phyloP scores from a whole-genome alignment of 2,329 filamentous ascomycete species.

The Paramyrothecium sp. region DNA sequence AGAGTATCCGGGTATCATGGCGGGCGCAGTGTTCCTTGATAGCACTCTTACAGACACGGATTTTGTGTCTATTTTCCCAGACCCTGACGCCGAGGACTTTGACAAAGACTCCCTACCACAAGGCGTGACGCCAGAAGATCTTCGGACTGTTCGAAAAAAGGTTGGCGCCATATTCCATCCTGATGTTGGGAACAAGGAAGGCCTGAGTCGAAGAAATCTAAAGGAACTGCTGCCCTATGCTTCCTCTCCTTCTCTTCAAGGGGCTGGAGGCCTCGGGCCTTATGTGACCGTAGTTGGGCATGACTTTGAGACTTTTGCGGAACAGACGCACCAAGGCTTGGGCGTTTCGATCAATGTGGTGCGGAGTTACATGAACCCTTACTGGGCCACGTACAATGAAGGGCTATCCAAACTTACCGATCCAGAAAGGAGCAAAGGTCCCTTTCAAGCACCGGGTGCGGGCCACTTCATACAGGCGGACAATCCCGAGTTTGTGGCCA shows the following conservation, averaged over 20 bases:
- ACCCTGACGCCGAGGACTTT: conserved; percentile 48
- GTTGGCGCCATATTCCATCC: conserved; percentile 16
- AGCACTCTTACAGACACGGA: conserved; percentile 57
- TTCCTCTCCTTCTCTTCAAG: conserved; percentile 10
- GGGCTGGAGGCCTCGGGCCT: neutral
- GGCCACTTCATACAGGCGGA: conserved; percentile 46
- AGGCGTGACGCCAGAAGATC: conserved; percentile 6
- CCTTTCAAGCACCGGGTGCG: conserved; percentile 10
- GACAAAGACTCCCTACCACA: conserved; percentile 23
- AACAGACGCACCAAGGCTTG: conserved; percentile 3
- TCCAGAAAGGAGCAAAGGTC: conserved; percentile 30
- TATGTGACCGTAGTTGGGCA: conserved; percentile 20
- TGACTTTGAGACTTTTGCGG: conserved; percentile 16
- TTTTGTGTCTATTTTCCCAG: conserved; percentile 52
- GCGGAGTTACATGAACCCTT: conserved; percentile 50
- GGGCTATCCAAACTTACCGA: conserved; percentile 44
- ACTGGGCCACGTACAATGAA: conserved; percentile 53
- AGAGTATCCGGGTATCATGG: conserved; percentile 40
- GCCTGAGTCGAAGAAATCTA: conserved; percentile 15
- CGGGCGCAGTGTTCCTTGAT: conserved; percentile 51
- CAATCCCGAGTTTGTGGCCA: conserved; percentile 43
- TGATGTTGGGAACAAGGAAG: conserved; percentile 14
- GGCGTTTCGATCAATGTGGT: conserved; percentile 27
- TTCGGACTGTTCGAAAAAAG: conserved; percentile 9
- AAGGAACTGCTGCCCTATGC: conserved; percentile 12